Base-by-base conservation (phyloP, 768 basidiomycete species). In the Phaffia australis region DNA sequence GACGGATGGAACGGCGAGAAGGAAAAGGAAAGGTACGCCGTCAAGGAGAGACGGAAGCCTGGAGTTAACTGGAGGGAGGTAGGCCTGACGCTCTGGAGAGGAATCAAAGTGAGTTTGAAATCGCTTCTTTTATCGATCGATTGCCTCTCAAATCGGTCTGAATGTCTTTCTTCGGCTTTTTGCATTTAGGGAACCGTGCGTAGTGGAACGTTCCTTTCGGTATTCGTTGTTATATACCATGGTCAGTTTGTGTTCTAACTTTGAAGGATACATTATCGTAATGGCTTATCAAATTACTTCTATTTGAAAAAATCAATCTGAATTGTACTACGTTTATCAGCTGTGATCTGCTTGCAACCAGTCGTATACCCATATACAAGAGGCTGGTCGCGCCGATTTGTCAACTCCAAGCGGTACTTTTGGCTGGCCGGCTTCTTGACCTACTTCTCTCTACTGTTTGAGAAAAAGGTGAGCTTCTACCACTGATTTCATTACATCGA, bases 341-440 rank as follows among this genome's bases (percentile, higher is more conserved):
- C 25, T 16, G 25, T 63, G 56, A 62, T 64, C 30, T 59, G 54
- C 32, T 56, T 58, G 9, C 67, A 69, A 27, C 62, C 52, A 30
- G 52, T 47, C 11, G 9, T 64, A 7, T 60, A 64, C 57, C 62
- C 56, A 5, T 48, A 46, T 9, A 42, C 51, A 19, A 29, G n/a
- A 27, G 27, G 23, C 19, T 25, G 56, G 4, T 15, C 57, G n/a
- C 51, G 58, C 4, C 30, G 54, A 15, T 14, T 52, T 16, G 50
- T 69, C 63, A 51, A 52, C 50, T 52, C 62, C 23, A 59, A 32
- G 27, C 8, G 19, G 16, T 60, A 59, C 61, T 46, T 63, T 27
- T 69, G 67, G 67, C 46, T 69, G 21, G 51, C 58, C 1, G 67
- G 67, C 14, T 54, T 60, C 42, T 19, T 54, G 48, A 68, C 67